Evolutionary conservation across 352 stramenopile genomes (phyloP).

Genomic region (Globisporangium alternatum): DNA sequence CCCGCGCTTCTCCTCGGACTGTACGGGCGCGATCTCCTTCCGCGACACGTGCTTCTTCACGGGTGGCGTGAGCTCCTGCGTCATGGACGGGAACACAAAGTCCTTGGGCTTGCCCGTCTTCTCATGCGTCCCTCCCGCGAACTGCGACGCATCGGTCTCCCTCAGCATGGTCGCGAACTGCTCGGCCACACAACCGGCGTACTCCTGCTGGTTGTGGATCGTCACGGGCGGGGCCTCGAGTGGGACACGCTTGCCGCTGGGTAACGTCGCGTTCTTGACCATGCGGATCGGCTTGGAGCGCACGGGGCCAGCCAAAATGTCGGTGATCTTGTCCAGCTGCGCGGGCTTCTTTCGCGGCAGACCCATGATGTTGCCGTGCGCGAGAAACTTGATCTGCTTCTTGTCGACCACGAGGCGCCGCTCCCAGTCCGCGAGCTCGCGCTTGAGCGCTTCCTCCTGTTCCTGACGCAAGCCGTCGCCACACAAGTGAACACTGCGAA

Average conservation of each 20-base stretch:
- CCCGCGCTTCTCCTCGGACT: constrained; percentile 32
- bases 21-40: constrained; percentile 39
- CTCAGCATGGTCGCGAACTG: constrained; percentile 54
- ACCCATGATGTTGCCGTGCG: constrained; percentile 82
- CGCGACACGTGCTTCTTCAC: constrained; percentile 62
- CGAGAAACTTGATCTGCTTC: constrained; percentile 81
- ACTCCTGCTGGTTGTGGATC: constrained; percentile 69
- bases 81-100: constrained; percentile 61
- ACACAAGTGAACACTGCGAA: constrained; percentile 83
- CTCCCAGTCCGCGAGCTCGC: constrained; percentile 71
- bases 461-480: constrained; percentile 73
- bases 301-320: constrained; percentile 57
- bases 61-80: constrained; percentile 46
- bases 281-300: constrained; percentile 72
- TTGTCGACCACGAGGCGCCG: constrained; percentile 86
- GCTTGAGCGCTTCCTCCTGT: constrained; percentile 65
- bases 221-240: constrained; percentile 58
- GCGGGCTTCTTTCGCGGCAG: constrained; percentile 42
- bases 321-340: constrained; percentile 75
- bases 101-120: constrained; percentile 40
- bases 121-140: constrained; percentile 29
- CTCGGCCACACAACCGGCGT: constrained; percentile 41
- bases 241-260: constrained; percentile 69
- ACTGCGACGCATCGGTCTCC: constrained; percentile 31
- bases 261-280: constrained; percentile 71